A percentile compares a stretch with the other conserved stretches of the same genome.
Conservation (phyloP, 306 rosid species). For the Calophaca sinica region DNA sequence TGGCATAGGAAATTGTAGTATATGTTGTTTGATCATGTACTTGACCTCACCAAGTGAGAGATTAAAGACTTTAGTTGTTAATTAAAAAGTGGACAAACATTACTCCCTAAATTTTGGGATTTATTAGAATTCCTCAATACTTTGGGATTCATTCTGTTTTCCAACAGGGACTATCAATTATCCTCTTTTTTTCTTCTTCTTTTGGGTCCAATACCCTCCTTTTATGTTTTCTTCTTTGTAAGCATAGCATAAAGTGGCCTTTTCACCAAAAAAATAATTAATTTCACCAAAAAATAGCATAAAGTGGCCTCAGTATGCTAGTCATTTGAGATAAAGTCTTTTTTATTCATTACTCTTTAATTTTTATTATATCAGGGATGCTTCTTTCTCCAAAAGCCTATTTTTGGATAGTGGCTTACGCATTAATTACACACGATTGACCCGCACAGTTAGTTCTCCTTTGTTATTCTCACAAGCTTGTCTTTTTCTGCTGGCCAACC, state of each 20-base stretch:
- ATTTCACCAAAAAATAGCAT: too few relatives aligned
- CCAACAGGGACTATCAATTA: not conserved
- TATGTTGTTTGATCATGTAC: too few relatives aligned
- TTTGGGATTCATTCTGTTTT: not conserved
- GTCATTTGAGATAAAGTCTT: not conserved
- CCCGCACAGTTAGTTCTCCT: not conserved
- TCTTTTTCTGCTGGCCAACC: not conserved
- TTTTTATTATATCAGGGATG: not conserved
- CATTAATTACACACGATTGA: not conserved
- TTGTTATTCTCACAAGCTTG: not conserved
- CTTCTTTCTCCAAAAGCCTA: not conserved
- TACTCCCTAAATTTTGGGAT: not conserved
- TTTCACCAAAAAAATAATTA: too few relatives aligned
- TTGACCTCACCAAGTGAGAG: too few relatives aligned
- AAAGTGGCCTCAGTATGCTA: not conserved
- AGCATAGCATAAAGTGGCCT: not conserved
- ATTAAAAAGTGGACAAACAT: not conserved
- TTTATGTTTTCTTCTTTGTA: not conserved
- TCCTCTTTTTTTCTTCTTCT: not conserved
- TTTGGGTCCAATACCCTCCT: not conserved
- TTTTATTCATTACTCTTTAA: not conserved
- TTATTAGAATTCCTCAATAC: not conserved
- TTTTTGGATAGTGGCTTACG: conserved; percentile 16
- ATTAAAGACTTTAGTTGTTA: too few relatives aligned
- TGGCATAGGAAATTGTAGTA: too few relatives aligned